phyloP scores from a whole-genome alignment of 345 rosid genomes.

The Erysimum cheiranthoides region DNA sequence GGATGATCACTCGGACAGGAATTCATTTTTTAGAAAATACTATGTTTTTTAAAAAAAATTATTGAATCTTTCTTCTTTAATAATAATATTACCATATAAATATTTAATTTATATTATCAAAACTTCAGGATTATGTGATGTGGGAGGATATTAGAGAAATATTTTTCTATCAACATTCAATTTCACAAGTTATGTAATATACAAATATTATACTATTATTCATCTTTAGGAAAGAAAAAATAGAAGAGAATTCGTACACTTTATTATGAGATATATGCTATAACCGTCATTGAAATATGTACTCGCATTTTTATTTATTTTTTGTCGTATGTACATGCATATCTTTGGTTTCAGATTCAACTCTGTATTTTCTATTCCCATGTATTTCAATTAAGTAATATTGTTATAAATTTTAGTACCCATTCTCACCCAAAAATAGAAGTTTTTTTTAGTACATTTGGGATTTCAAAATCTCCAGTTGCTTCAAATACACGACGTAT shows the following conservation, averaged over 20 bases:
- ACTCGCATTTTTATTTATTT: not conserved
- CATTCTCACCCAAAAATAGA: not conserved
- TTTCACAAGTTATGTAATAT: not conserved
- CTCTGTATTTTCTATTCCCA: not conserved
- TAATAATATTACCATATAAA: not conserved
- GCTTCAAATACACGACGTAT: too few relatives aligned
- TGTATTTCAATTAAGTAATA: not conserved
- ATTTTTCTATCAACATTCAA: not conserved
- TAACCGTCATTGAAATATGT: constrained; percentile 3
- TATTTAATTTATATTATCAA: too few relatives aligned
- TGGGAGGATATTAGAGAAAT: not conserved
- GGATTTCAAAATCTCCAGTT: too few relatives aligned
- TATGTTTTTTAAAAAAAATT: too few relatives aligned
- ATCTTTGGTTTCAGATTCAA: constrained; percentile 7
- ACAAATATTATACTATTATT: not conserved
- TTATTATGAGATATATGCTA: not conserved
- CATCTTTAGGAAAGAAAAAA: not conserved
- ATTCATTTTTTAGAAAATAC: not conserved
- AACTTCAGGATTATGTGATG: not conserved
- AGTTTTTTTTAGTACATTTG: too few relatives aligned
- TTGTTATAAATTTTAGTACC: not conserved
- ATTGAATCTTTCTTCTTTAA: not conserved
- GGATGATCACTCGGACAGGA: too few relatives aligned
- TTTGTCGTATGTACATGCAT: constrained; percentile 3
- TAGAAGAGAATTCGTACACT: not conserved